Evolutionary conservation across 108 stramenopile genomes (phyloP).

Genomic region (Schizochytrium sp.): DNA sequence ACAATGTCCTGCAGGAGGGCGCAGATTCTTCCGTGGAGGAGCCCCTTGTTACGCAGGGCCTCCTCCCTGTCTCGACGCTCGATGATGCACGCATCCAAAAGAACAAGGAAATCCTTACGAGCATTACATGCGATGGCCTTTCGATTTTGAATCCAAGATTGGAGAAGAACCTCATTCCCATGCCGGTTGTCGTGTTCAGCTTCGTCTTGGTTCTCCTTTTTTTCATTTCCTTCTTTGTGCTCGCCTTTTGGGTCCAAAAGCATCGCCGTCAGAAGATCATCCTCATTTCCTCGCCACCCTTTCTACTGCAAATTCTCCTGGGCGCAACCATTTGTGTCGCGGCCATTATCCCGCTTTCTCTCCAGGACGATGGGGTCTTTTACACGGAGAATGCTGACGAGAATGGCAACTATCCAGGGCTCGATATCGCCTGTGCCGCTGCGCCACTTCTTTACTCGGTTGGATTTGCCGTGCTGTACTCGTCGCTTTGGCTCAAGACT

Average conservation of each 20-base stretch:
- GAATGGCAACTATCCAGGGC: neutral
- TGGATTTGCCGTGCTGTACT: neutral
- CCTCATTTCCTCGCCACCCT: neutral
- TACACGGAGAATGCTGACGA: neutral
- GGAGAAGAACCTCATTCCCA: neutral
- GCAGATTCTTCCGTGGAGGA: neutral
- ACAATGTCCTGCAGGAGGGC: neutral
- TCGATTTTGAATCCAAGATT: neutral
- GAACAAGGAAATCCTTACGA: neutral
- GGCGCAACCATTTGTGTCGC: neutral
- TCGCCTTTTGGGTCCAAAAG: neutral
- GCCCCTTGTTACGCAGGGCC: neutral
- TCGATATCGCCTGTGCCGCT: neutral
- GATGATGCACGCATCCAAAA: neutral
- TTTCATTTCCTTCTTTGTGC: neutral
- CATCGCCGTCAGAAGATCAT: neutral
- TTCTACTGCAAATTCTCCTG: neutral
- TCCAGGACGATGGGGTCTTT: neutral
- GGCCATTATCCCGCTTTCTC: neutral
- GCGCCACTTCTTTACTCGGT: neutral
- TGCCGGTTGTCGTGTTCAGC: neutral
- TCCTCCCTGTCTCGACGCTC: neutral
- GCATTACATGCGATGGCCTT: neutral
- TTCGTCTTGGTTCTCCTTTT: neutral
- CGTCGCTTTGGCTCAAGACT: neutral